A percentile compares a stretch with the other conserved stretches of the same genome.
Evolutionary conservation across 495 filamentous ascomycete genomes (phyloP).

Genomic region (Penicillium roqueforti): DNA sequence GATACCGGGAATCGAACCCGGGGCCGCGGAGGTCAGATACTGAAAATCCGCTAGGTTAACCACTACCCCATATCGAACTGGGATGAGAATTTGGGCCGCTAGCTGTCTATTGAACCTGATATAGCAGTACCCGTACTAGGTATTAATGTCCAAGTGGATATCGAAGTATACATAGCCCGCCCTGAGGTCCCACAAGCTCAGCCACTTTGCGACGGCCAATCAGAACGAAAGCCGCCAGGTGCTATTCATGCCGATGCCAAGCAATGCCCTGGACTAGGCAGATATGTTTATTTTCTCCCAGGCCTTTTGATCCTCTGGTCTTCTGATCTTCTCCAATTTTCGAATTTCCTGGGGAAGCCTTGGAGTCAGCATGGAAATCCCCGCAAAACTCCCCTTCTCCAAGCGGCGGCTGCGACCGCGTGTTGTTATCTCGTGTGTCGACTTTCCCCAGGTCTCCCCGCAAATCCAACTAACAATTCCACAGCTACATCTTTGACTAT

Average conservation of each 20-base stretch:
- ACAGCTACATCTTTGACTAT: slow-evolving; percentile 66
- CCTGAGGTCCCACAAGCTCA: too few relatives aligned
- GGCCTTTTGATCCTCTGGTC: neutral
- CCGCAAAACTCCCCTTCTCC: slow-evolving; percentile 48
- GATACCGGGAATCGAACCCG: slow-evolving; percentile 4
- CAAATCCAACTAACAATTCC: slow-evolving; percentile 8
- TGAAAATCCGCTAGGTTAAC: slow-evolving; percentile 2
- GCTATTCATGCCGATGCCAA: neutral
- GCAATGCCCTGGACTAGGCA: neutral
- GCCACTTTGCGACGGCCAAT: slow-evolving; percentile 3
- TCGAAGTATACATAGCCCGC: too few relatives aligned
- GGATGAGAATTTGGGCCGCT: neutral
- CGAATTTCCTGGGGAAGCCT: neutral
- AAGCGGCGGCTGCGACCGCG: slow-evolving; percentile 48
- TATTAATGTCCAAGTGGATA: too few relatives aligned
- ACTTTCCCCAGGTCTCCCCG: neutral
- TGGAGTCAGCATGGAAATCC: slow-evolving; percentile 31
- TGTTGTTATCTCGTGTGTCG: slow-evolving; percentile 50
- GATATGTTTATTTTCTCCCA: neutral
- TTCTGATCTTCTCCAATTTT: neutral
- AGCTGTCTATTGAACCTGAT: neutral
- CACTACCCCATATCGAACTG: slow-evolving; percentile 3
- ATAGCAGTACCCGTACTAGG: too few relatives aligned
- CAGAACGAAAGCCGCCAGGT: neutral
- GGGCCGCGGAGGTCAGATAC: neutral